Evolutionary conservation across 495 filamentous ascomycete species (phyloP).

Genomic region (Penicillium atrosanguineum): DNA sequence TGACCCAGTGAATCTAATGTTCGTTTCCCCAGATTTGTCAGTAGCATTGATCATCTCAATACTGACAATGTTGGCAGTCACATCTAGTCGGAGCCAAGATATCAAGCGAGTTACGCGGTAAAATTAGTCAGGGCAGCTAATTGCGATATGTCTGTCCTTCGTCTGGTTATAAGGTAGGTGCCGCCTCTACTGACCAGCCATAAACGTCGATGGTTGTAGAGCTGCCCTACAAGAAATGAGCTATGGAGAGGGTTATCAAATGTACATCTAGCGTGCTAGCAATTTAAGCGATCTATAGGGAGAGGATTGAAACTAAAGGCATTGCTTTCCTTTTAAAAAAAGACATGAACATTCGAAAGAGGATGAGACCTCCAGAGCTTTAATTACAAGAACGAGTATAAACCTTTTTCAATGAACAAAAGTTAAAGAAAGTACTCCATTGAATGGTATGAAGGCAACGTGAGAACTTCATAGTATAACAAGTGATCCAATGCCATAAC

Average conservation of each 20-base stretch:
- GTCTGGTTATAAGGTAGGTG: not conserved
- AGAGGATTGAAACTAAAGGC: too few species aligned
- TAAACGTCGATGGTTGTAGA: not conserved
- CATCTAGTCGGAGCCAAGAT: not conserved
- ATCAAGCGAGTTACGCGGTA: not conserved
- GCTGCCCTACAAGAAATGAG: not conserved
- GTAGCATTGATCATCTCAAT: not conserved
- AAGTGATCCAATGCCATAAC: slow-evolving; percentile 6
- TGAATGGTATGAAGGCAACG: slow-evolving; percentile 24
- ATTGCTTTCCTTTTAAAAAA: too few species aligned
- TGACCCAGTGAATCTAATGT: slow-evolving; percentile 41
- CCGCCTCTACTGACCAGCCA: not conserved
- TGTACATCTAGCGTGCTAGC: not conserved
- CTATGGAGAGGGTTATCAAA: not conserved
- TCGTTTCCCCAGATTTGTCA: not conserved
- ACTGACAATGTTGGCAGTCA: not conserved
- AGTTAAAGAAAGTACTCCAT: slow-evolving; percentile 39
- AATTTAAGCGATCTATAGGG: not conserved
- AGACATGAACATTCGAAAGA: too few species aligned
- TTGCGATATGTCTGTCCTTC: not conserved
- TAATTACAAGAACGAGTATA: not conserved
- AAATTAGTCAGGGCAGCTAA: not conserved
- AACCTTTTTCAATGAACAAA: not conserved
- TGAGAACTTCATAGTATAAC: slow-evolving; percentile 16
- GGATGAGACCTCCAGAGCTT: too few species aligned